Base-by-base conservation (phyloP, 148 eudicot species). In the Nepenthes mirabilis region DNA sequence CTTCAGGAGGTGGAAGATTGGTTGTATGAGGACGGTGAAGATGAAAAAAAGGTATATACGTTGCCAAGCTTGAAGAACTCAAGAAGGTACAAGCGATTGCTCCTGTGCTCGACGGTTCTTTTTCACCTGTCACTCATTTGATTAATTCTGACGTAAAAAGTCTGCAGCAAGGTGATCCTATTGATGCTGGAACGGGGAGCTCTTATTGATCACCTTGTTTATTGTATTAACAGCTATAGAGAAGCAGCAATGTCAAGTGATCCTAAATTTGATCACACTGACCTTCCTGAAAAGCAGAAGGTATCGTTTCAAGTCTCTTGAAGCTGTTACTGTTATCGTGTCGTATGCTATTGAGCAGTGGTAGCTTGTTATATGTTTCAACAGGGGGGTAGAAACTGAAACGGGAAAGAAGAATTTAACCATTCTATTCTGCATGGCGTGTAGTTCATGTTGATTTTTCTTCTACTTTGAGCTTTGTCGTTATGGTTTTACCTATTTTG, bases 11-110 rank as follows among this genome's bases (percentile, higher is more conserved):
- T 74, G 11, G 95, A 88, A 72, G 95, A 88, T 63, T 88, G 95
- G 95, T 77, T 88, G 70, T 88, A 88, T 66, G 95, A 84, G 66
- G 95, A 84, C 56, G 95, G 95, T 1, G 97, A 89, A 71, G 93
- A 89, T 74, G 94, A 89, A 65, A 89, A 11, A 86, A 83, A 71
- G 90, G 94, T 14, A 87, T 89, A 8, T 89, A 86, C 36, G 52
- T 80, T 68, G 93, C 90, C 34, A 89, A 86, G 72, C 87, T 89
- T 69, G 90, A 86, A 37, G 97, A 89, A 68, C 86, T 86, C 62
- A 89, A 83, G 69, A 85, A 77, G 96, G 93, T 79, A 32, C 35
- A 66, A 45, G 10, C 10, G 48, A 10, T 45, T 45, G 5, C 48
- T 45, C 10, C 6, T 45, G 10, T 45, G 48, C 48, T 10, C 5